Percentiles rank a stretch among this genome's conserved stretches.
phyloP scores from a whole-genome alignment of 2,329 filamentous ascomycete species.

The Pyricularia sp. region DNA sequence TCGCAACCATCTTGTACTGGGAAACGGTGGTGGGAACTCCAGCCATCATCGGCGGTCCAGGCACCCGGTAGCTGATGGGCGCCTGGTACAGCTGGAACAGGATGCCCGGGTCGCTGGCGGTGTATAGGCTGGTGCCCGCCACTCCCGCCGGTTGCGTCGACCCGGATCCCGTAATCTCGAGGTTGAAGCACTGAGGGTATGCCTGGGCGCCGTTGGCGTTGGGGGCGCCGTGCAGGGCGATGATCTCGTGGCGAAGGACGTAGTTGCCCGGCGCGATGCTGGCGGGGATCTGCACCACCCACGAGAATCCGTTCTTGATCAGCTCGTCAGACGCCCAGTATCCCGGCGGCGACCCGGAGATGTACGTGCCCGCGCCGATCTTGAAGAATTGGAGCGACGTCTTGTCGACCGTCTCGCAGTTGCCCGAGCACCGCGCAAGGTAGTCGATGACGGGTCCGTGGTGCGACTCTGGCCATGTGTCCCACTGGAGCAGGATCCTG shows the following conservation, averaged over 20 bases:
- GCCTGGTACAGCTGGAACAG: conserved; percentile 27
- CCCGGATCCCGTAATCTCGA: conserved; percentile 38
- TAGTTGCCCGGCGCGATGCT: conserved; percentile 34
- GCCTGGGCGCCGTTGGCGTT: conserved; percentile 31
- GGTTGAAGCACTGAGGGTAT: conserved; percentile 44
- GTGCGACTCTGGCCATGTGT: conserved; percentile 28
- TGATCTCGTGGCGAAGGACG: conserved; percentile 38
- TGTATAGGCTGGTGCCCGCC: conserved; percentile 12
- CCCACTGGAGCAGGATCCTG: conserved; percentile 27
- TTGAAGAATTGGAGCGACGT: conserved; percentile 10
- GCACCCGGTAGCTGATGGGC: conserved; percentile 22
- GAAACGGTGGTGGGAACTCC: conserved; percentile 18
- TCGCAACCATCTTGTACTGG: conserved; percentile 3
- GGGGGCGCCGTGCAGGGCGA: conserved; percentile 32
- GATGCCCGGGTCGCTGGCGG: conserved; percentile 25
- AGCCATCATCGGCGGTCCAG: conserved; percentile 23
- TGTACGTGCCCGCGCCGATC: conserved; percentile 9
- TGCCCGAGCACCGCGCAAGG: conserved; percentile 27
- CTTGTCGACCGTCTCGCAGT: conserved; percentile 10
- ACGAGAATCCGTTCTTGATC: conserved; percentile 35
- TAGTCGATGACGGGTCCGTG: conserved; percentile 48
- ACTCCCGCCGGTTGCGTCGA: conserved; percentile 3
- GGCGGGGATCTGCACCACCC: conserved; percentile 32
- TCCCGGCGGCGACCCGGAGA: conserved; percentile 17
- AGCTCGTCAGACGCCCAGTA: conserved; percentile 27